phyloP scores from a whole-genome alignment of 2,329 filamentous ascomycete species.

The Whalleya microplaca region DNA sequence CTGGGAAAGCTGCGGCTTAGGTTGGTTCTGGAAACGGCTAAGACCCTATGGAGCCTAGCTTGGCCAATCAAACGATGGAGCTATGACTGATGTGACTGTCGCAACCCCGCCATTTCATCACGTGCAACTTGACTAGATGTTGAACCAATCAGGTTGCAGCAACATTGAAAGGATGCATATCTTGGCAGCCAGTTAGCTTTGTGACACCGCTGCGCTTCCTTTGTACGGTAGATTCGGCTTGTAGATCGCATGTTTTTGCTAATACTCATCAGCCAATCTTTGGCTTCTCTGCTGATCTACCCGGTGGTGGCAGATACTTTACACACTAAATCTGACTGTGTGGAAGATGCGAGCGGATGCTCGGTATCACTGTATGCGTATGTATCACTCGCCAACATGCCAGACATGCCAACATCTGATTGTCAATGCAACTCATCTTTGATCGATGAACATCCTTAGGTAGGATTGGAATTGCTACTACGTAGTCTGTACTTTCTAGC shows the following conservation, averaged over 20 bases:
- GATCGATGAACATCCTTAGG: no score
- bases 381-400: no score
- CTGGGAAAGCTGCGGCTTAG: neutral
- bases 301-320: no score
- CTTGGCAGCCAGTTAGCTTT: constrained; percentile 18
- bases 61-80: constrained; percentile 7
- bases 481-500: no score
- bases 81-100: constrained; percentile 2
- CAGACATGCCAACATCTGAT: no score
- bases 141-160: constrained; percentile 23
- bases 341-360: no score
- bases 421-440: no score
- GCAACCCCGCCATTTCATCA: constrained; percentile 25
- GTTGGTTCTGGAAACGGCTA: constrained; percentile 26
- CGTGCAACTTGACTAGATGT: constrained; percentile 18
- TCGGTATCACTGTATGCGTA: no score
- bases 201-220: constrained; percentile 1
- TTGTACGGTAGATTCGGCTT: neutral
- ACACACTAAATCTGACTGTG: no score
- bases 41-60: constrained; percentile 1
- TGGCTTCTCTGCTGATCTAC: no score
- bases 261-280: neutral
- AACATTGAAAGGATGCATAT: constrained; percentile 1
- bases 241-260: constrained; percentile 7
- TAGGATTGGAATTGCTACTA: no score